Base-by-base conservation (phyloP, 352 stramenopile species). In the Phytopythium cucurbitacearum region DNA sequence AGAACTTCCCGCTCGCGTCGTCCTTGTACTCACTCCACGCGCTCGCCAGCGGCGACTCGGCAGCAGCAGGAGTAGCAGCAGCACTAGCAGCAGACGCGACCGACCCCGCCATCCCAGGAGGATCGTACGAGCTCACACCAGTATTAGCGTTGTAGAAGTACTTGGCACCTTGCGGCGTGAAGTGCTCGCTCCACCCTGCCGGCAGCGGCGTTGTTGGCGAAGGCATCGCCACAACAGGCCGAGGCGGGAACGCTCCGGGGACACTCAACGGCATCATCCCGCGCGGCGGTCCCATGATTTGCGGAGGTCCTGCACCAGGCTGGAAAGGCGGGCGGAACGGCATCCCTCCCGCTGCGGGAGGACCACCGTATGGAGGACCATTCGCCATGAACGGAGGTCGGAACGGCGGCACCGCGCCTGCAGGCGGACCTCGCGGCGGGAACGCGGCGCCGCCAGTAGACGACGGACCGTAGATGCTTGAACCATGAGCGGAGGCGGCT, bases 11-110 rank as follows among this genome's bases (percentile, higher is more conserved):
- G 8, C 65, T 89, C 1, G 67, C 59, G 44, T 87, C 69, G 55
- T 94, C 84, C 47, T 78, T 89, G 66, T 91, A 94, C 54, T 94
- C 78, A 32, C 86, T 56, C 84, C 84, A 94, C 11, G 68, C 82
- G 28, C 55, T 43, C 12, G 54, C 15, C 0, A 46, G 16, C 1
- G 56, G 4, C 34, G 60, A 15, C 28, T 54, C 33, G 12, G 41
- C 33, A 15, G 33, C 35, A 28, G 35, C 4, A 13, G 35, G 55
- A 8, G 33, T 5, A 15, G 54, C 40, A 36, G 15, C 13, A 38
- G 43, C 16, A n/a, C 34, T 33, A 12, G 15, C 39, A 33, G 46
- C 21, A 54, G 7, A 28, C 21, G 21, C 21, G 21, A 7, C 50
- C 33, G 21, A 28, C 2, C 21, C 21, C 32, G 60, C 32, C 5